phyloP scores from a whole-genome alignment of 208 protist species.

The Entamoeba invadens region DNA sequence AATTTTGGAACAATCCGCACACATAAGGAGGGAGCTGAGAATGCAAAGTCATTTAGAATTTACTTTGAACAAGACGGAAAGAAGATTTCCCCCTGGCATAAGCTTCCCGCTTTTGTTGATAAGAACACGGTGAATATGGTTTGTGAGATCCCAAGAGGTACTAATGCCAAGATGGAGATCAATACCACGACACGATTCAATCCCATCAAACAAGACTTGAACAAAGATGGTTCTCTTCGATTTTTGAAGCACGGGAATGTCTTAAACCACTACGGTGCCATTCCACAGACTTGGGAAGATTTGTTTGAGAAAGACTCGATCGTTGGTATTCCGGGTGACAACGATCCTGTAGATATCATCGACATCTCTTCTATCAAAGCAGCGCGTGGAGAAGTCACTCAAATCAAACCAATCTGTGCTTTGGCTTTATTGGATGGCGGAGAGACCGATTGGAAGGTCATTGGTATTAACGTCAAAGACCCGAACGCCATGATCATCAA shows the following conservation, averaged over 20 bases:
- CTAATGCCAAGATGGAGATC: not conserved
- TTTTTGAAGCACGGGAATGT: not conserved
- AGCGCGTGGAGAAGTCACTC: not conserved
- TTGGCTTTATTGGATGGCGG: not conserved
- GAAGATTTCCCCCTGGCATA: slow-evolving; percentile 7
- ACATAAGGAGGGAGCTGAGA: not conserved
- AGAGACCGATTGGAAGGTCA: slow-evolving; percentile 5
- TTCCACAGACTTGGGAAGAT: not conserved
- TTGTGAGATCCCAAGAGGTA: not conserved
- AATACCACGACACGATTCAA: not conserved
- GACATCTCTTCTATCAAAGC: not conserved
- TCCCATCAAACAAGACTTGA: not conserved
- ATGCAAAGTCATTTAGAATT: not conserved
- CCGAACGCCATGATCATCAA: not conserved
- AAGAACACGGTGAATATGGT: not conserved
- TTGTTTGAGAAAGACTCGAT: not conserved
- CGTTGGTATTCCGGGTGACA: not conserved
- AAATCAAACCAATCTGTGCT: not conserved
- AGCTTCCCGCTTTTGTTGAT: not conserved
- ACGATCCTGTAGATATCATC: not conserved
- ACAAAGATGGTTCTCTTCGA: not conserved
- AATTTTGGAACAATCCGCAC: not conserved
- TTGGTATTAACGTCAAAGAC: slow-evolving; percentile 5
- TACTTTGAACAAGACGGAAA: slow-evolving; percentile 14
- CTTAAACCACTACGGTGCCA: not conserved